A percentile compares a stretch with the other conserved stretches of the same genome.
These are phyloP conservation scores for Xylona heveae DNA, from an alignment of 495 filamentous ascomycete genomes.

Conservation along the genomic window DNA sequence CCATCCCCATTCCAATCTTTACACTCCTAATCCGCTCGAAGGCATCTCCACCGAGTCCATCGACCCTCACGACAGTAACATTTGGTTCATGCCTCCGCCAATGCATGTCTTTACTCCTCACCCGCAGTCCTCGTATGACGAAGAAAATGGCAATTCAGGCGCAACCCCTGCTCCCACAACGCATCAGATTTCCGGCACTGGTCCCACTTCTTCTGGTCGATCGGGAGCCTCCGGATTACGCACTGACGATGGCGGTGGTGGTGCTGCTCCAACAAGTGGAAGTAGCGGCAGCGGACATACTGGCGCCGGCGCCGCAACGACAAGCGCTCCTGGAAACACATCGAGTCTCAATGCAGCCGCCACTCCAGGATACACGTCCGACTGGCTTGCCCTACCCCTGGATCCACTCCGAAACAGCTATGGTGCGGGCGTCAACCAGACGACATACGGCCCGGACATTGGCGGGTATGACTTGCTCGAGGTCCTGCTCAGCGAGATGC, in stretches of 20 bases:
- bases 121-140: no score
- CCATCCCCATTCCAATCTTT: no score
- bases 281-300: no score
- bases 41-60: conserved; percentile 19
- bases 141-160: no score
- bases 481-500: conserved; percentile 4
- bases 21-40: conserved; percentile 10
- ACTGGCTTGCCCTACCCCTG: conserved; percentile 26
- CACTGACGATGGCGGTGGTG: not conserved
- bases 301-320: conserved; percentile 7
- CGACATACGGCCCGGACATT: conserved; percentile 2
- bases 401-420: conserved; percentile 18
- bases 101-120: no score
- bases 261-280: not conserved
- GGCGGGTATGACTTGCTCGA: conserved; percentile 5
- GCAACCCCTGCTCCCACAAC: no score
- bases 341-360: not conserved
- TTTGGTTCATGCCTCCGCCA: conserved; percentile 25
- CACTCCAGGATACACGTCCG: conserved; percentile 8
- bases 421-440: conserved; percentile 3
- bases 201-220: no score
- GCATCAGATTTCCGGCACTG: no score
- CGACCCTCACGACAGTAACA: conserved; percentile 17
- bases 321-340: conserved; percentile 3
- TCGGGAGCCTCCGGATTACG: no score